Base-by-base conservation (phyloP, 2,329 filamentous ascomycete genomes). In the Ceratocystiopsis minuta region DNA sequence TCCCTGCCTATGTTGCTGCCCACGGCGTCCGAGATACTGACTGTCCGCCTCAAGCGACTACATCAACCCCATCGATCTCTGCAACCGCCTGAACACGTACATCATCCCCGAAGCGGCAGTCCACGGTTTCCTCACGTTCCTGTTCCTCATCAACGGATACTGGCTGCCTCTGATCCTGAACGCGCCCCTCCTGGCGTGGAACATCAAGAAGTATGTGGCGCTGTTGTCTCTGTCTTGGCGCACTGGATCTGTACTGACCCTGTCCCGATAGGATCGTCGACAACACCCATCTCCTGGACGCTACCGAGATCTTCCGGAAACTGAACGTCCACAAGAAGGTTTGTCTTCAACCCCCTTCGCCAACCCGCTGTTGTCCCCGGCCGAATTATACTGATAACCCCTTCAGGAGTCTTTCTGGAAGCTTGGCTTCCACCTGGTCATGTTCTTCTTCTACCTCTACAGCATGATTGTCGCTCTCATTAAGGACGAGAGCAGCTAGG, bases 361-460 rank as follows among this genome's bases (percentile, higher is more conserved):
- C n/a, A n/a, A n/a, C n/a, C n/a, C n/a, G n/a, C n/a, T n/a, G n/a
- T n/a, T n/a, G n/a, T n/a, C n/a, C n/a, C n/a, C n/a, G n/a, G n/a
- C n/a, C n/a, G n/a, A n/a, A n/a, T n/a, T n/a, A n/a, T n/a, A n/a
- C n/a, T n/a, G n/a, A n/a, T n/a, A n/a, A n/a, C 36, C 36, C 24
- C 24, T 10, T 16, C 51, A 94, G 87, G 90, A 98, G 75, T 96
- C 90, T 0, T 98, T 98, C 63, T 79, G 90, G 68, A 98, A 98
- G 69, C 83, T 98, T 36, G 90, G 88, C 43, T 98, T 98, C 72
- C 90, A 98, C 64, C 70, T 98, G 46, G 63, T 98, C 66, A 95
- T 98, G 86, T 98, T 98, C 75, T 98, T 98, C 78, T 98, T 96
- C 75, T 98, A 98, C 67, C 80, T 98, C 44, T 94, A 94, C 75